Evolutionary conservation across 176 grass and related monocot genomes (phyloP).

Genomic region (Calamus simplicifolius): DNA sequence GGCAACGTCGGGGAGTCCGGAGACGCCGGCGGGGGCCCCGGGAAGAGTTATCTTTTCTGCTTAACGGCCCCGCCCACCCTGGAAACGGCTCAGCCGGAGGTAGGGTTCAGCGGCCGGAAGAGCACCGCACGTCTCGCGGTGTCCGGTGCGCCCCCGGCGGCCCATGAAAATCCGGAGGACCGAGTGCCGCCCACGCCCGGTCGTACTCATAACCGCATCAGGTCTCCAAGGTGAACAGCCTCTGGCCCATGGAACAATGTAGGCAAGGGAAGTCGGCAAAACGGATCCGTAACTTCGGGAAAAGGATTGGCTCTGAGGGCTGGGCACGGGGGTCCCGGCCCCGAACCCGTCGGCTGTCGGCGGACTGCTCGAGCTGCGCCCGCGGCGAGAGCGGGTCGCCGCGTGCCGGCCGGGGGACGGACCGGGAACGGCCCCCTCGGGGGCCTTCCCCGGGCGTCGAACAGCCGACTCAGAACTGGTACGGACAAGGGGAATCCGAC

Average conservation of each 20-base stretch:
- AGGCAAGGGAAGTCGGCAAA: conserved; percentile 46
- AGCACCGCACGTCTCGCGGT: conserved; percentile 54
- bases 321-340: conserved; percentile 51
- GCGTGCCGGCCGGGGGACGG: neutral
- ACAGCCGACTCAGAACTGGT: conserved; percentile 33
- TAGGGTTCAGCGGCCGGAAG: conserved; percentile 50
- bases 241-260: conserved; percentile 45
- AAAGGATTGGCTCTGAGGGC: conserved; percentile 71
- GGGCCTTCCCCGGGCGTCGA: conserved; percentile 27
- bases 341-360: conserved; percentile 26
- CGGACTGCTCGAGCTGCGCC: conserved; percentile 25
- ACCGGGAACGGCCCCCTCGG: conserved; percentile 1
- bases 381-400: conserved; percentile 23
- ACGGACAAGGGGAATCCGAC: conserved; percentile 34
- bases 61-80: conserved; percentile 32
- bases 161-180: conserved; percentile 56
- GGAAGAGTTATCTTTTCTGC: conserved; percentile 55
- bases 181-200: too few species aligned
- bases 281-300: conserved; percentile 54
- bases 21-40: conserved; percentile 33
- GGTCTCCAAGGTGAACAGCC: conserved; percentile 50
- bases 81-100: conserved; percentile 42
- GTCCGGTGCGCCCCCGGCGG: conserved; percentile 51
- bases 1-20: conserved; percentile 40
- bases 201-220: conserved; percentile 52